These are phyloP conservation scores for Crithidia mellificae DNA, from an alignment of 208 protist species.

Conservation along the genomic window DNA sequence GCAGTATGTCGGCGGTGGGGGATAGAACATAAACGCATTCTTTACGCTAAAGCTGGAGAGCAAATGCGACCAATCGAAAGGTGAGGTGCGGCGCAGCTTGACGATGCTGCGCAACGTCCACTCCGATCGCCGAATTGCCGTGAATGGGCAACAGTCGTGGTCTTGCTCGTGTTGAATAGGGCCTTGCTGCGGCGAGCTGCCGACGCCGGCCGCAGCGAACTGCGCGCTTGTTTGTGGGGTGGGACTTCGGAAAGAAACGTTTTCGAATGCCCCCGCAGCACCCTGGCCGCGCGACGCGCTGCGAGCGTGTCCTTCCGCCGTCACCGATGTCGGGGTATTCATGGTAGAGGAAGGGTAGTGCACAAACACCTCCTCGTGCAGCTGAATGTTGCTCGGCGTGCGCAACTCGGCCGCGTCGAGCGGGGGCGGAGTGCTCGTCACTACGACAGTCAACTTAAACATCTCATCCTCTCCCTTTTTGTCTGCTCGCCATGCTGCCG, in stretches of 20 bases:
- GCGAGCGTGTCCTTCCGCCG: background rate
- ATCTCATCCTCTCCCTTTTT: conserved; percentile 12
- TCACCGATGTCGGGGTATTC: background rate
- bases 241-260: background rate
- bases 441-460: conserved; percentile 20
- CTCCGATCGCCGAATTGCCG: conserved; percentile 31
- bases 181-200: background rate
- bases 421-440: conserved; percentile 1
- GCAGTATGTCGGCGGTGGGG: conserved; percentile 42
- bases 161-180: conserved; percentile 40
- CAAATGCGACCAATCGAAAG: conserved; percentile 26
- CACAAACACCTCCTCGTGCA: conserved; percentile 24
- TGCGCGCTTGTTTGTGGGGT: background rate
- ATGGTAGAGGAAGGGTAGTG: conserved; percentile 4
- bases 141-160: conserved; percentile 47
- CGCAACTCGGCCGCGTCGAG: conserved; percentile 6
- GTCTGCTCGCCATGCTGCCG: conserved; percentile 3
- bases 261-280: background rate
- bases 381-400: conserved; percentile 20
- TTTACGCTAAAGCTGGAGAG: conserved; percentile 50
- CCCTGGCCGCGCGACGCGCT: background rate
- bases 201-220: background rate
- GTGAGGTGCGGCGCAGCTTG: conserved; percentile 25
- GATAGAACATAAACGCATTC: conserved; percentile 61
- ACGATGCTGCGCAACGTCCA: conserved; percentile 27